Conservation (phyloP, 192 early-diverging fungal genomes). For the Gigaspora rosea region DNA sequence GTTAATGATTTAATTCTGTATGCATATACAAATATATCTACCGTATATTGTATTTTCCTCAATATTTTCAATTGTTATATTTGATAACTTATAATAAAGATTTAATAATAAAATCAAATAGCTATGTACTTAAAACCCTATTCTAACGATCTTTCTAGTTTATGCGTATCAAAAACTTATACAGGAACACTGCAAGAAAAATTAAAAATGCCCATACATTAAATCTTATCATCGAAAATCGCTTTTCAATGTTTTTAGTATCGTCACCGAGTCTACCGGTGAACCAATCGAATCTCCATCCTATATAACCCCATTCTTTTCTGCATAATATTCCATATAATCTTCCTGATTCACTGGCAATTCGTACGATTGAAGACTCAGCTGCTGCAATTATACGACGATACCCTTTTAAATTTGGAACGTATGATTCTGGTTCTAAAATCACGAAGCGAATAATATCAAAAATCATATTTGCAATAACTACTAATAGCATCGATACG, state of each 20-base stretch:
- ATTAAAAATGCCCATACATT: too few species aligned
- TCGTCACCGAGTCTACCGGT: background rate
- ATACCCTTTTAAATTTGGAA: background rate
- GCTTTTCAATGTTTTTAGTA: background rate
- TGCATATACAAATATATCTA: too few species aligned
- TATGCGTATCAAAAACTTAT: too few species aligned
- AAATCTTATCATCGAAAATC: too few species aligned
- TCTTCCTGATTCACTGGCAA: background rate
- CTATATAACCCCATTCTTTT: background rate
- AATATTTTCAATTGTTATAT: too few species aligned
- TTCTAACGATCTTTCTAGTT: too few species aligned
- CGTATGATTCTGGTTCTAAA: background rate
- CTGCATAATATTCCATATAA: background rate
- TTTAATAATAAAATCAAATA: too few species aligned
- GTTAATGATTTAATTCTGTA: too few species aligned
- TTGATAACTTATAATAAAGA: too few species aligned
- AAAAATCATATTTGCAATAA: background rate
- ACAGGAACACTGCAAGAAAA: too few species aligned
- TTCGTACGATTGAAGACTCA: background rate
- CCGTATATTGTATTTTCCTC: too few species aligned
- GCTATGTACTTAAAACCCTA: too few species aligned
- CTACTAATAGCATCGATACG: background rate
- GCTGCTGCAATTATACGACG: background rate
- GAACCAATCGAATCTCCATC: background rate
- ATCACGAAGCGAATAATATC: background rate